Base-by-base conservation (phyloP, 768 basidiomycete species). In the Mycena vitilis region DNA sequence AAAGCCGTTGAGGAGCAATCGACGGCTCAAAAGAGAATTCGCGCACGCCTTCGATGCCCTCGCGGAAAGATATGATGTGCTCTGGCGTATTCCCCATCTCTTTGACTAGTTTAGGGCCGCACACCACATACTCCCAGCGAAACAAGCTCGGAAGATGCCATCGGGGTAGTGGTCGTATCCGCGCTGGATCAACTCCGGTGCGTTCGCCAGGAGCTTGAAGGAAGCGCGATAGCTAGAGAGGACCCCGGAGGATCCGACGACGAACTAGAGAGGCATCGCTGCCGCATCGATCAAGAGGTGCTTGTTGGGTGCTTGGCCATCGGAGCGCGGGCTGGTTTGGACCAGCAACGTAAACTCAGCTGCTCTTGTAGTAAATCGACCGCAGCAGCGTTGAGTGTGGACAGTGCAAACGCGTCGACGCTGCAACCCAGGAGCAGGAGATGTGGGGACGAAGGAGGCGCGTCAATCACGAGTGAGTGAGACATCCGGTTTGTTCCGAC, bases 41-140 rank as follows among this genome's bases (percentile, higher is more conserved):
- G 18, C 40, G 16, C 45, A 82, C 86, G 37, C 85, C 80, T 8
- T 70, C 73, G 0, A 70, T n/a, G 0, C 77, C 78, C 22, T 79
- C 81, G 1, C n/a, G 0, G 38, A 82, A 78, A 1, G 84, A 85
- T 16, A 86, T 67, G 11, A 75, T 70, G 44, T 82, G 74, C 22
- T 86, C 83, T 0, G 81, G 71, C 0, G 81, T 79, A 52, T 73
- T 81, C 22, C 77, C 75, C 16, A 86, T 10, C 49, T 87, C 85
- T 18, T 85, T 79, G 38, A 85, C 70, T 13, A 78, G 74, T 55
- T 77, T 71, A 0, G 72, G 73, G 15, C 73, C 75, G 18, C 74
- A 71, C 7, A 84, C 70, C 18, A 88, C 66, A 49, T 85, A 80
- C 0, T 72, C 61, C 87, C 86, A 87, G 34, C 40, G 60, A 6